Conservation (phyloP, 306 rosid genomes). For the Cicer chorassanicum region DNA sequence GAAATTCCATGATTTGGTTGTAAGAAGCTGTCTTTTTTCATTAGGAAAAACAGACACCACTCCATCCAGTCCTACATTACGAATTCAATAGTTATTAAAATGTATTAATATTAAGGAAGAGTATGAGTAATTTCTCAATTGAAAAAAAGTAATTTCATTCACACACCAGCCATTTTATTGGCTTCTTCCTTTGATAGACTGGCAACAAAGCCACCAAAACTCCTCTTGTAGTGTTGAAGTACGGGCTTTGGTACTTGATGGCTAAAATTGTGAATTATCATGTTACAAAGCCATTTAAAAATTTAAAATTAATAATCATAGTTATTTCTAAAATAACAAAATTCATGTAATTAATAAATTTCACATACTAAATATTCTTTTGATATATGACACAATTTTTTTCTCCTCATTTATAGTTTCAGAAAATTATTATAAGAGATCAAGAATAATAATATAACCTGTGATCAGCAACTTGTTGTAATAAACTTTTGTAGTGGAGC, state of each 20-base stretch:
- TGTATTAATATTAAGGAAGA: too few species aligned
- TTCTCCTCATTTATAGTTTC: too few species aligned
- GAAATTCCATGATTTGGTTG: conserved; percentile 76
- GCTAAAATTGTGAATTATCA: conserved; percentile 14
- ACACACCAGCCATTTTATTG: conserved; percentile 44
- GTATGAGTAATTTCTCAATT: too few species aligned
- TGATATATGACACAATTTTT: too few species aligned
- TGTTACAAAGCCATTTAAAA: too few species aligned
- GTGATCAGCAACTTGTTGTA: conserved; percentile 44
- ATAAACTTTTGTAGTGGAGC: conserved; percentile 42
- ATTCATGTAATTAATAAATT: too few species aligned
- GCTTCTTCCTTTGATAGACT: conserved; percentile 53
- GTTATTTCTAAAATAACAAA: too few species aligned
- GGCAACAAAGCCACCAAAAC: conserved; percentile 56
- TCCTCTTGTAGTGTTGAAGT: conserved; percentile 50
- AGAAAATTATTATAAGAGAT: too few species aligned
- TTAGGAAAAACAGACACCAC: conserved; percentile 64
- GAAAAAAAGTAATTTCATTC: not conserved
- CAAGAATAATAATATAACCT: conserved; percentile 36
- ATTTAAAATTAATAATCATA: too few species aligned
- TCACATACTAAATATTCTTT: too few species aligned
- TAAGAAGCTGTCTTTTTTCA: conserved; percentile 43
- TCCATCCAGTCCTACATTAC: conserved; percentile 47
- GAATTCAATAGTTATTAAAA: not conserved
- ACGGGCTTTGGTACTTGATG: conserved; percentile 35